Evolutionary conservation across 352 stramenopile genomes (phyloP).

Genomic region (Globisporangium perplexum): DNA sequence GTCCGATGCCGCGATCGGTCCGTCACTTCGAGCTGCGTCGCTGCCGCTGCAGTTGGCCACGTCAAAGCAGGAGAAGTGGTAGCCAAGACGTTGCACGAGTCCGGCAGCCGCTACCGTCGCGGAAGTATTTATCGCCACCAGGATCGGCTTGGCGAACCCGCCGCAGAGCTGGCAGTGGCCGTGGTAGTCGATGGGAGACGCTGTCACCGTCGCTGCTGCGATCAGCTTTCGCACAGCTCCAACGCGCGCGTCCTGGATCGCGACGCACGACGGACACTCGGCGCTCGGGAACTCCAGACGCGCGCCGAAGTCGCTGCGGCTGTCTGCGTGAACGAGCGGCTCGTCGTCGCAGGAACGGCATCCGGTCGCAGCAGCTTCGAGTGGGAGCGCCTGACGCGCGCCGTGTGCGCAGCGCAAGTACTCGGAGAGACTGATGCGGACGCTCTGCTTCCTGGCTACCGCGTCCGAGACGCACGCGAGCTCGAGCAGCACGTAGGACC

Average conservation of each 20-base stretch:
- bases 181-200: slow-evolving; percentile 20
- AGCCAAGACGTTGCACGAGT: slow-evolving; percentile 14
- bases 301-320: background rate
- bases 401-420: slow-evolving; percentile 32
- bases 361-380: background rate
- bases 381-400: slow-evolving; percentile 2
- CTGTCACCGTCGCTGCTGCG: background rate
- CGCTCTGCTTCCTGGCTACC: slow-evolving; percentile 18
- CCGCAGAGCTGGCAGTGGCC: slow-evolving; percentile 19
- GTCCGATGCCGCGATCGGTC: background rate
- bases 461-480: slow-evolving; percentile 16
- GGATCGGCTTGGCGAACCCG: slow-evolving; percentile 11
- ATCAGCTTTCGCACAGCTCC: slow-evolving; percentile 4
- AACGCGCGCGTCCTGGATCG: slow-evolving; percentile 6
- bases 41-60: slow-evolving; percentile 5
- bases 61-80: slow-evolving; percentile 24
- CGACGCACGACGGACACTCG: slow-evolving; percentile 7
- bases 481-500: slow-evolving; percentile 41
- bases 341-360: slow-evolving; percentile 7
- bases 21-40: background rate
- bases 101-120: slow-evolving; percentile 3
- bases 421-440: slow-evolving; percentile 36
- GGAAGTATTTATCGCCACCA: slow-evolving; percentile 14
- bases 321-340: background rate
- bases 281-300: background rate